Base-by-base conservation (phyloP, 129 eudicot species). In the Saussurea involucrata region DNA sequence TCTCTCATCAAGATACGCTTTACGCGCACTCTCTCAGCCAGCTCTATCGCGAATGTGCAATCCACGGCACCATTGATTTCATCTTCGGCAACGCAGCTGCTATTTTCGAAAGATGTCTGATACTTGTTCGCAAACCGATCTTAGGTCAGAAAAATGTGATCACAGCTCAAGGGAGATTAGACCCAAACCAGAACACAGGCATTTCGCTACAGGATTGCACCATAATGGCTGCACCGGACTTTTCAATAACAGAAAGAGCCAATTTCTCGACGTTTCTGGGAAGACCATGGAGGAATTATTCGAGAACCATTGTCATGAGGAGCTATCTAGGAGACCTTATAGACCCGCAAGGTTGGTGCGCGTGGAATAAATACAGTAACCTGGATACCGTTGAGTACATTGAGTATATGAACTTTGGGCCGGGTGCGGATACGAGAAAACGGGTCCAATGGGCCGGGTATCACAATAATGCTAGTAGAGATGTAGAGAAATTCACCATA, bases 71-170 rank as follows among this genome's bases (percentile, higher is more conserved):
- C 6, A 71, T 92, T 27, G 98, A 92, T 68, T 90, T 92, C 87
- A 90, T 90, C 74, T 92, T 92, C 27, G 96, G 98, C 2, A 90
- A 92, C 28, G 98, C 98, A 17, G 93, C 93, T 9, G 91, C 92
- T 10, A 83, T 92, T 24, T 88, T 92, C 63, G 87, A 90, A 40
- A 81, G 90, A 81, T 92, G 96, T 65, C 74, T 42, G 0, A 88
- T 92, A 28, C 89, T 90, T 0, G 96, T 82, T 10, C 89, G 96
- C 33, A 88, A 86, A 77, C 98, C 98, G 1, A 82, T 53, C 61
- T 77, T 75, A 3, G 90, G 90, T 24, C 97, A 91, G 82, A 83
- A 78, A 33, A 89, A 90, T 73, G 86, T 88, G 69, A 84, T 89
- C 80, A 94, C 97, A 0, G 97, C 97, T 17, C 97, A 94, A 77